Conservation (phyloP, 768 basidiomycete species). For the Leccinum uliginosum region DNA sequence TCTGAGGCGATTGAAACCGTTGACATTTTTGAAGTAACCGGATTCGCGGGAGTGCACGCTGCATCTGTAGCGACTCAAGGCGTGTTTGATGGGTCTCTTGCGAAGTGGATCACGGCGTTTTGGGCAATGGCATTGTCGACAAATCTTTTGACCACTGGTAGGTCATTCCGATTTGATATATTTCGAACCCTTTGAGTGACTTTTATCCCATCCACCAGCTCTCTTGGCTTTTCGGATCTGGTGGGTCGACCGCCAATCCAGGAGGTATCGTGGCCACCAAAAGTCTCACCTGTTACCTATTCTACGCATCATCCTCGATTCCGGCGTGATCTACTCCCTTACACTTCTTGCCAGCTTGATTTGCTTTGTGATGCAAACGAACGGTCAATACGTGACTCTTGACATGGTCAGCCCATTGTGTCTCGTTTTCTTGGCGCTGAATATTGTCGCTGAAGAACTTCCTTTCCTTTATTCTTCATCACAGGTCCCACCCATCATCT, state of each 20-base stretch:
- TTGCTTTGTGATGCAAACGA: slow-evolving; percentile 25
- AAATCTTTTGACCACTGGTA: slow-evolving; percentile 32
- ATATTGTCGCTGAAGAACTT: neutral
- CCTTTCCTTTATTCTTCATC: neutral
- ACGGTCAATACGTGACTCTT: slow-evolving; percentile 33
- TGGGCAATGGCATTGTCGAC: slow-evolving; percentile 30
- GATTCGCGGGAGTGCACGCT: slow-evolving; percentile 6
- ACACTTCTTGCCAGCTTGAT: slow-evolving; percentile 31
- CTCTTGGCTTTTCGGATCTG: slow-evolving; percentile 30
- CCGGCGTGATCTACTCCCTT: slow-evolving; percentile 35
- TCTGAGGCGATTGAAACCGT: neutral
- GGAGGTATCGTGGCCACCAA: slow-evolving; percentile 7
- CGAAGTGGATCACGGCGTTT: slow-evolving; percentile 34
- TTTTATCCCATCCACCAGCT: slow-evolving; percentile 7
- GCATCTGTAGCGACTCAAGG: neutral
- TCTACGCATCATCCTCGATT: slow-evolving; percentile 33
- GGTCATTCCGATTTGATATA: neutral
- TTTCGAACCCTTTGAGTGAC: neutral
- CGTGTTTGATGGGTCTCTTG: slow-evolving; percentile 26
- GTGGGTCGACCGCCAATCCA: slow-evolving; percentile 21
- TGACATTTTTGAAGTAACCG: slow-evolving; percentile 12
- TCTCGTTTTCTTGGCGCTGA: neutral
- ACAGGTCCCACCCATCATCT: slow-evolving; percentile 36
- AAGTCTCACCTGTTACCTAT: slow-evolving; percentile 10
- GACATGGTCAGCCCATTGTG: slow-evolving; percentile 28